Evolutionary conservation across 805 yeast species (phyloP).

Genomic region (Barnettozyma siamensis): DNA sequence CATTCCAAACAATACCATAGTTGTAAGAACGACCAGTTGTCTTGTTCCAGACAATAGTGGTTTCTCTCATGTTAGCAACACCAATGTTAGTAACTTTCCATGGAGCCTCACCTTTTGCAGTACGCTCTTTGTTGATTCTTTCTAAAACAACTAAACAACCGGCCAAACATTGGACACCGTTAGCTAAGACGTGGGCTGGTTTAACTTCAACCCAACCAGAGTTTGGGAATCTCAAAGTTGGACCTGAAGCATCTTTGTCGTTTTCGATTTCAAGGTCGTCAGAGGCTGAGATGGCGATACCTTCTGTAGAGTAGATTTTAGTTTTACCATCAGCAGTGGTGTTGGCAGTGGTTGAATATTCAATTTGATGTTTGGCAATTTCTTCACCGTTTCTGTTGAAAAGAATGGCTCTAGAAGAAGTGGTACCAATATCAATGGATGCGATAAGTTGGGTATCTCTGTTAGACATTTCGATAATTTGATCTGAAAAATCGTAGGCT

Average conservation of each 20-base stretch:
- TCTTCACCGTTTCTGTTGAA: slow-evolving; percentile 71
- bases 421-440: slow-evolving; percentile 86
- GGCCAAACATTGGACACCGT: slow-evolving; percentile 74
- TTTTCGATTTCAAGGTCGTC: slow-evolving; percentile 59
- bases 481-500: too few relatives aligned
- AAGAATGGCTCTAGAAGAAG: slow-evolving; percentile 83
- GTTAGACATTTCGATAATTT: slow-evolving; percentile 14
- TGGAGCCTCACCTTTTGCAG: slow-evolving; percentile 39
- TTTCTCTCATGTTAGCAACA: slow-evolving; percentile 93
- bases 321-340: slow-evolving; percentile 39
- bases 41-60: slow-evolving; percentile 83
- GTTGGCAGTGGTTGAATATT: slow-evolving; percentile 69
- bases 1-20: slow-evolving; percentile 92
- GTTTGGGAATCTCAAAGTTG: slow-evolving; percentile 70
- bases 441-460: slow-evolving; percentile 38
- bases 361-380: slow-evolving; percentile 84
- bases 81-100: slow-evolving; percentile 72
- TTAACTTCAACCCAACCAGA: slow-evolving; percentile 95
- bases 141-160: slow-evolving; percentile 55
- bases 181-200: slow-evolving; percentile 75
- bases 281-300: slow-evolving; percentile 57
- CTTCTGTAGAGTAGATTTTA: slow-evolving; percentile 68
- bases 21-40: slow-evolving; percentile 81
- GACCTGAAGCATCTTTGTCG: slow-evolving; percentile 39
- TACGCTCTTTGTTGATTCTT: slow-evolving; percentile 46